phyloP scores from a whole-genome alignment of 1,139 yeast genomes.

The Lodderomyces theae region DNA sequence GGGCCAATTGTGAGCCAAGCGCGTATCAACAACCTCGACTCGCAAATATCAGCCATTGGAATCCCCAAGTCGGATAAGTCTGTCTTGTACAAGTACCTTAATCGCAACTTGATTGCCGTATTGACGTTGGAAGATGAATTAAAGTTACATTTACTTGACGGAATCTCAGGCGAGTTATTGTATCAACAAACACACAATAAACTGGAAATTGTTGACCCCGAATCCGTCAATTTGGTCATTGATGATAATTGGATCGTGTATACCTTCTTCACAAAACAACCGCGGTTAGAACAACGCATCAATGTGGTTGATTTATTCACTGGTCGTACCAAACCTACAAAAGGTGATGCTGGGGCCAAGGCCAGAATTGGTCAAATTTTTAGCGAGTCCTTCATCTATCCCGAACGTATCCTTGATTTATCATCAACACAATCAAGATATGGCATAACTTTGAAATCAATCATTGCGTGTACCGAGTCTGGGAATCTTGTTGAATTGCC shows the following conservation, averaged over 20 bases:
- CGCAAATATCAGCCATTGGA: conserved; percentile 56
- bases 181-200: conserved; percentile 44
- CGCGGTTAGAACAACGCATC: conserved; percentile 56
- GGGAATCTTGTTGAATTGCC: conserved; percentile 76
- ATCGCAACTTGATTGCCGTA: conserved; percentile 64
- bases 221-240: conserved; percentile 51
- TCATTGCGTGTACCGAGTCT: conserved; percentile 54
- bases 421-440: conserved; percentile 61
- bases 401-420: conserved; percentile 52
- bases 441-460: conserved; percentile 73
- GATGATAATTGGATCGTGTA: conserved; percentile 87
- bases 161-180: conserved; percentile 65
- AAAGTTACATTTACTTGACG: conserved; percentile 58
- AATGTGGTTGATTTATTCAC: conserved; percentile 79
- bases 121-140: conserved; percentile 44
- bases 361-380: conserved; percentile 28
- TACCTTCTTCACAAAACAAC: conserved; percentile 54
- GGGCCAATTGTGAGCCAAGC: conserved; percentile 29
- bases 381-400: conserved; percentile 58
- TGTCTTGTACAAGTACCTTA: conserved; percentile 79
- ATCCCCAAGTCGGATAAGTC: conserved; percentile 66
- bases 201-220: conserved; percentile 33
- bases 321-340: conserved; percentile 21
- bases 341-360: conserved; percentile 11
- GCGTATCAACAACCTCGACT: conserved; percentile 35